Percentiles rank a stretch among this genome's conserved stretches.
phyloP scores from a whole-genome alignment of 148 eudicot species.

The Rhododendron simsii region DNA sequence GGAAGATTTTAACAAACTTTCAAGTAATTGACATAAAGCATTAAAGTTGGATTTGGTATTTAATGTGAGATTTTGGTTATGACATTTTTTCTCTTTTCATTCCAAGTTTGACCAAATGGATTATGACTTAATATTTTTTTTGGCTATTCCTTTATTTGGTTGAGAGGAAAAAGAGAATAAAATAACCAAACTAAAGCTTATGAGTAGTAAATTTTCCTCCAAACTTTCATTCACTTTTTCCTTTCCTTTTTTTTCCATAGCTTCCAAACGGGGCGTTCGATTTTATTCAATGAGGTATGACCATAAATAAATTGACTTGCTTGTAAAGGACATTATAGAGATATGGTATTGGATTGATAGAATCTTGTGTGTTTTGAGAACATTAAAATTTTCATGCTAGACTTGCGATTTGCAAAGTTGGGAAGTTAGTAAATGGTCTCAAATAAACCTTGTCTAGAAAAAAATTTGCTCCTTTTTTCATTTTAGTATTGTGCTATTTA shows the following conservation, averaged over 20 bases:
- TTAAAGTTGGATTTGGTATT: slow-evolving; percentile 4
- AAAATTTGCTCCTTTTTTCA: too few relatives aligned
- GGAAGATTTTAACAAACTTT: background rate
- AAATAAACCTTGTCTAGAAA: background rate
- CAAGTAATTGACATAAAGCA: background rate
- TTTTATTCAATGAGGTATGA: background rate
- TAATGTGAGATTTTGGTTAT: background rate
- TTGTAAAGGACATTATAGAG: background rate
- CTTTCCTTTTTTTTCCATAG: too few relatives aligned
- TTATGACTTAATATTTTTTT: background rate
- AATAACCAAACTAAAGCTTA: too few relatives aligned
- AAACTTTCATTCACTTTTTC: too few relatives aligned
- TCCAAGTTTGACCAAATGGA: background rate
- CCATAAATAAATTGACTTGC: background rate
- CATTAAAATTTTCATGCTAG: background rate
- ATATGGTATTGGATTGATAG: background rate
- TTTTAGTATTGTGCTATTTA: too few relatives aligned
- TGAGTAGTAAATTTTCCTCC: too few relatives aligned
- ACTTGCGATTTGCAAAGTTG: background rate
- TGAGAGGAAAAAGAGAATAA: background rate
- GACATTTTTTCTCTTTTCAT: background rate
- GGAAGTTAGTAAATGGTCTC: background rate
- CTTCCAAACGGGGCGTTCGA: background rate
- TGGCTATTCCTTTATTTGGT: background rate
- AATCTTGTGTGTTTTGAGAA: background rate